These are phyloP conservation scores for Mycena kentingensis DNA, from an alignment of 768 basidiomycete species.

Conservation along the genomic window DNA sequence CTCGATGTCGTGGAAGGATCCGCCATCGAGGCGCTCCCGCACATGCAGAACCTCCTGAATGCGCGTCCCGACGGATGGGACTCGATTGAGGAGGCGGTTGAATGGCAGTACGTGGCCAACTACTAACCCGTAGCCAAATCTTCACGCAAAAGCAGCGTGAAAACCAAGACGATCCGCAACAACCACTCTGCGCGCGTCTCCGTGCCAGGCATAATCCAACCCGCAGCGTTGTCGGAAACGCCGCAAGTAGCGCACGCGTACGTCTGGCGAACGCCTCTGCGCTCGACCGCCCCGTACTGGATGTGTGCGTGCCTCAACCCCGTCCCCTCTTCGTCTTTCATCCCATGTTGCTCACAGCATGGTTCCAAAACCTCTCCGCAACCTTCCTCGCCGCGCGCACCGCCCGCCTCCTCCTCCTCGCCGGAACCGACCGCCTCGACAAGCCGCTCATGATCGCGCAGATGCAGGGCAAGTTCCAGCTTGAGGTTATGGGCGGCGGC, in stretches of 20 bases:
- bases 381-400: conserved; percentile 76
- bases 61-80: conserved; percentile 85
- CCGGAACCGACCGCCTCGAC: conserved; percentile 91
- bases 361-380: conserved; percentile 85
- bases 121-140: not conserved
- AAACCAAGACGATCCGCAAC: conserved; percentile 83
- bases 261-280: conserved; percentile 83
- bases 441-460: conserved; percentile 94
- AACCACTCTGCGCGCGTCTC: conserved; percentile 82
- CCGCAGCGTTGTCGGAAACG: conserved; percentile 38
- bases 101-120: conserved; percentile 84
- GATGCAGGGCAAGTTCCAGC: conserved; percentile 96
- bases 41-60: conserved; percentile 88
- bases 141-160: conserved; percentile 50
- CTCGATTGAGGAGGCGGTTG: conserved; percentile 80
- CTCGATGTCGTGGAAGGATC: conserved; percentile 93
- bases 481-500: conserved; percentile 73
- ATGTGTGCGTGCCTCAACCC: conserved; percentile 52
- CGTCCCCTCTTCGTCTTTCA: not conserved
- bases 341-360: conserved; percentile 52
- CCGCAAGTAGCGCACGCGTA: conserved; percentile 42
- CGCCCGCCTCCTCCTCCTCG: conserved; percentile 86
- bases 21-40: conserved; percentile 88
- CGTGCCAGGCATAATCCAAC: conserved; percentile 75
- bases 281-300: conserved; percentile 90